A percentile compares a stretch with the other conserved stretches of the same genome.
Evolutionary conservation across 345 rosid species (phyloP).

Genomic region (Kernera saxatilis): DNA sequence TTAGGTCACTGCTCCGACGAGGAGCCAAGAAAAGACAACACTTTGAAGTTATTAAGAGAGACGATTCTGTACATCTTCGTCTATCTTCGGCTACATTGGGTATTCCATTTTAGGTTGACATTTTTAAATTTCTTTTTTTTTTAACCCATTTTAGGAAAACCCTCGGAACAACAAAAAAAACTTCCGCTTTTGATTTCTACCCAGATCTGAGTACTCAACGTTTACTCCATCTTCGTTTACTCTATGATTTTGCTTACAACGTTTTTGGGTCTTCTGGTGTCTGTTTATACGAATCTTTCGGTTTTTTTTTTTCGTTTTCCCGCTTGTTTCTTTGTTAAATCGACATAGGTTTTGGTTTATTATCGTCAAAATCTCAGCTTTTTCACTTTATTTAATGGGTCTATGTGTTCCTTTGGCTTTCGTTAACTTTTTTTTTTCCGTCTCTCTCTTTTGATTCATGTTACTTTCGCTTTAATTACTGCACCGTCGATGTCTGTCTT

Average conservation of each 20-base stretch:
- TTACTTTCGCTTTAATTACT: slow-evolving; percentile 15
- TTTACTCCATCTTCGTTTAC: neutral
- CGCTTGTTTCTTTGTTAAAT: slow-evolving; percentile 18
- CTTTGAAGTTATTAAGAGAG: neutral
- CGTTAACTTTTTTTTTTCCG: neutral
- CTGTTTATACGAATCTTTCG: neutral
- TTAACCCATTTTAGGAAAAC: neutral
- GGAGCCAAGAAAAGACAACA: neutral
- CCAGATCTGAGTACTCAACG: slow-evolving; percentile 25
- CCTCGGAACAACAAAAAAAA: neutral
- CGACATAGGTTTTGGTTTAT: slow-evolving; percentile 15
- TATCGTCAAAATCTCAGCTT: slow-evolving; percentile 26
- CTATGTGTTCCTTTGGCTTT: slow-evolving; percentile 15
- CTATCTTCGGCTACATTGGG: neutral
- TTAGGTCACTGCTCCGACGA: slow-evolving; percentile 27
- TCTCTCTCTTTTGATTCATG: slow-evolving; percentile 5
- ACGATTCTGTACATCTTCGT: neutral
- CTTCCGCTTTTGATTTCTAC: slow-evolving; percentile 5
- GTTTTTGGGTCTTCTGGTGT: neutral
- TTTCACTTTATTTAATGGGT: slow-evolving; percentile 20
- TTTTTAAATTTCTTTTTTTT: neutral
- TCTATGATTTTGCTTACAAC: neutral
- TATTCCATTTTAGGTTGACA: neutral
- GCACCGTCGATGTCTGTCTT: neutral
- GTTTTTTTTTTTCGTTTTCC: neutral